Evolutionary conservation across 495 filamentous ascomycete species (phyloP).

Genomic region (Daldinia decipiens): DNA sequence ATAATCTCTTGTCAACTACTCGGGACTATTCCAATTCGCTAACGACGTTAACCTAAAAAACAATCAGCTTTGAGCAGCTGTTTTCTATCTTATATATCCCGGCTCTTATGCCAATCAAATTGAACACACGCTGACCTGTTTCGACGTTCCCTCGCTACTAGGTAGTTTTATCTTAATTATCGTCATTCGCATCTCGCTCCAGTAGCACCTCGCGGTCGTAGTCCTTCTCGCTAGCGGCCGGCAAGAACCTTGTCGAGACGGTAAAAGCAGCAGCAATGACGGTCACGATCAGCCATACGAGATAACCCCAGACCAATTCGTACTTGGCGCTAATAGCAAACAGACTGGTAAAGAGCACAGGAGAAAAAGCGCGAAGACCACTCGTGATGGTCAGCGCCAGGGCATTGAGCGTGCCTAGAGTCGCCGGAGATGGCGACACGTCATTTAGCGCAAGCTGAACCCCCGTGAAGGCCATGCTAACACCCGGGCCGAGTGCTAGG

Average conservation of each 20-base stretch:
- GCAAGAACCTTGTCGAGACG: constrained; percentile 59
- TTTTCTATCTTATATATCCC: too few relatives aligned
- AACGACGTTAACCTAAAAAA: too few relatives aligned
- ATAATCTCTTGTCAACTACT: too few relatives aligned
- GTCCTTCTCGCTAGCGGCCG: constrained; percentile 50
- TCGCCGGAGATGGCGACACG: constrained; percentile 66
- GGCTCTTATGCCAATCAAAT: too few relatives aligned
- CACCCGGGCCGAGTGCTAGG: constrained; percentile 63
- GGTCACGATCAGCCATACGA: constrained; percentile 71
- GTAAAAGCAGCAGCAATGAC: constrained; percentile 58
- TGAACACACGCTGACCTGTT: too few relatives aligned
- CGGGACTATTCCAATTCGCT: too few relatives aligned
- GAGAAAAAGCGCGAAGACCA: constrained; percentile 65
- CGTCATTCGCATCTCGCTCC: not conserved
- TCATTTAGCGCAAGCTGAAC: constrained; percentile 76
- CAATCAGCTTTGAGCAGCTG: too few relatives aligned
- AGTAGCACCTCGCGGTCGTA: constrained; percentile 15
- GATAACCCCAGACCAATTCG: constrained; percentile 67
- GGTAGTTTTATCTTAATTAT: not conserved
- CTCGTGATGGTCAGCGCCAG: constrained; percentile 66
- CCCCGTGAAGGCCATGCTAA: constrained; percentile 75
- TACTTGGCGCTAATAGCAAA: constrained; percentile 68
- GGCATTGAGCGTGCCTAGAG: constrained; percentile 72
- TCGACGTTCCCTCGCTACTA: too few relatives aligned
- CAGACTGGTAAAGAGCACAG: constrained; percentile 67